Base-by-base conservation (phyloP, 2,329 filamentous ascomycete species). In the Diplocarpon rosae region DNA sequence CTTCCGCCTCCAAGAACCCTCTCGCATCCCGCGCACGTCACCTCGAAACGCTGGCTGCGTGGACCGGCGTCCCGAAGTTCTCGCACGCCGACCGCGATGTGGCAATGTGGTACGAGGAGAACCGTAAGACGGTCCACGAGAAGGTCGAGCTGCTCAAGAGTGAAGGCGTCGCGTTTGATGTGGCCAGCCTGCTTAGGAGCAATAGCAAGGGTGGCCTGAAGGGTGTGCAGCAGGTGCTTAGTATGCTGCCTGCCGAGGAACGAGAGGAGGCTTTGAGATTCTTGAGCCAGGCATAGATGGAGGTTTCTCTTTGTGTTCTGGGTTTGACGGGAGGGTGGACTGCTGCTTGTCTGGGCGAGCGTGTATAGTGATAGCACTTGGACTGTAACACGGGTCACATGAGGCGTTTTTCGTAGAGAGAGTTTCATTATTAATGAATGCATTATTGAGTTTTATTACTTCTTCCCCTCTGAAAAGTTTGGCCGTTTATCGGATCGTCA, bases 101-200 rank as follows among this genome's bases (percentile, higher is more conserved):
- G 24, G 86, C 89, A 3, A 75, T 82, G 57, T 98, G 92, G 92
- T 96, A 95, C 63, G 92, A 98, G 72, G 82, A 90, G 69, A 92
- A 96, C 69, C 75, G 86, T 62, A 86, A 90, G 72, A 69, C 70
- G 33, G 79, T 98, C 40, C 75, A 83, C 51, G 76, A 83, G 51
- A 94, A 92, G 76, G 78, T 96, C 24, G 88, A 95, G 64, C 68
- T 72, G 11, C 72, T 96, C 59, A 92, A 87, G 75, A 74, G 76
- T 5, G 85, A 95, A 49, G 75, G 78, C 34, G 73, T 84, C 24
- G 76, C 79, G 5, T 71, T 72, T 45, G 80, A 86, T 57, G 76
- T 87, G 55, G 82, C 86, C 7, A 75, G 80, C 41, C 60, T 86
- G 48, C 66, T 85, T 60, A 70, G 78, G 54, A 71, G 72, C 44